phyloP scores from a whole-genome alignment of 2,329 filamentous ascomycete genomes.

The Orbilia blumenaviensis region DNA sequence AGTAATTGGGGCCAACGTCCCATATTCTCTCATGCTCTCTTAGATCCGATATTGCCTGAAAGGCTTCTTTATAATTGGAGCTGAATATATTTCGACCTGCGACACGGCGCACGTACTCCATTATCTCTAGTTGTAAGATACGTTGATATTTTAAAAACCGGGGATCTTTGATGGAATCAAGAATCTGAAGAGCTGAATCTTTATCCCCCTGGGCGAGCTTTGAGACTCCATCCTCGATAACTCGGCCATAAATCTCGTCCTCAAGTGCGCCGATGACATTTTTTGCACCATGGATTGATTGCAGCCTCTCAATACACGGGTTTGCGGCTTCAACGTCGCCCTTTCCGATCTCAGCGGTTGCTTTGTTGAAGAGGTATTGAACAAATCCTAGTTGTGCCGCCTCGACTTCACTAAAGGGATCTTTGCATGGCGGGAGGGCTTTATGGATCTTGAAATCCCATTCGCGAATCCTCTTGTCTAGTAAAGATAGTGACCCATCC shows the following conservation, averaged over 20 bases:
- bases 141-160: not conserved
- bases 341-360: not conserved
- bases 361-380: slow-evolving; percentile 33
- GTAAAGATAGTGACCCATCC: too few species aligned
- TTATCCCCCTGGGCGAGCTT: not conserved
- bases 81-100: not conserved
- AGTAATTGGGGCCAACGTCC: not conserved
- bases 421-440: not conserved
- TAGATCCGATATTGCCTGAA: not conserved
- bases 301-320: slow-evolving; percentile 25
- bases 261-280: not conserved
- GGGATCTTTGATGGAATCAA: not conserved
- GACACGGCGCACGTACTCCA: not conserved
- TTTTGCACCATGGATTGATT: slow-evolving; percentile 7
- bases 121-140: not conserved
- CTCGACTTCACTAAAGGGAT: not conserved
- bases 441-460: not conserved
- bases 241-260: not conserved
- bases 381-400: slow-evolving; percentile 18
- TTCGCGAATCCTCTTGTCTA: too few species aligned
- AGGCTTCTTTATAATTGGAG: not conserved
- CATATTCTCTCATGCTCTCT: not conserved
- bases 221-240: not conserved
- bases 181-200: not conserved
- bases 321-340: not conserved